These are phyloP conservation scores for Stipa capillata DNA, from an alignment of 176 grass and related monocot genomes.

Conservation along the genomic window DNA sequence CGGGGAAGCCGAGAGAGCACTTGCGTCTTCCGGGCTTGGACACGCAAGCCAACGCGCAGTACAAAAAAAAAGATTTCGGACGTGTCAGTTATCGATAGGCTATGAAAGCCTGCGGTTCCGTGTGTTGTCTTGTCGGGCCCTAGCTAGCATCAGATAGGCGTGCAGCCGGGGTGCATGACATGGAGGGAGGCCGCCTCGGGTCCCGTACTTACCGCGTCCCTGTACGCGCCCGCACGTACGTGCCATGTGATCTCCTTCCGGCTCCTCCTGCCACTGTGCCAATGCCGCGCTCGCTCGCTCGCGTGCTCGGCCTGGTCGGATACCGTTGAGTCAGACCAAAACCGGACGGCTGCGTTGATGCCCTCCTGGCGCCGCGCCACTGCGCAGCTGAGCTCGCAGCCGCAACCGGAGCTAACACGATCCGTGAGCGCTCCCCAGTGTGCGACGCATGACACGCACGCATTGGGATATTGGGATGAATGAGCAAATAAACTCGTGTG, in stretches of 20 bases:
- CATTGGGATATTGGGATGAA: too few relatives aligned
- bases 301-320: slow-evolving; percentile 16
- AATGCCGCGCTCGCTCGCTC: neutral
- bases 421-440: slow-evolving; percentile 16
- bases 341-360: slow-evolving; percentile 16
- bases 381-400: too few relatives aligned
- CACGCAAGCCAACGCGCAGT: neutral
- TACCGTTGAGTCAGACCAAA: neutral
- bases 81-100: slow-evolving; percentile 60
- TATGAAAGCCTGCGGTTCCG: slow-evolving; percentile 41
- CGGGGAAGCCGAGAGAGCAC: neutral
- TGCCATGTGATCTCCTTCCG: neutral
- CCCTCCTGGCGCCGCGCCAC: neutral
- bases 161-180: slow-evolving; percentile 19
- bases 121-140: slow-evolving; percentile 59
- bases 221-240: slow-evolving; percentile 12
- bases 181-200: neutral
- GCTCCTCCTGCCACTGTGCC: neutral
- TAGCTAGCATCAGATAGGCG: slow-evolving; percentile 10
- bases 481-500: too few relatives aligned
- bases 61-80: slow-evolving; percentile 6
- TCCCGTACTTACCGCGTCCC: too few relatives aligned
- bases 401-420: neutral
- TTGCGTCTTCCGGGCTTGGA: neutral
- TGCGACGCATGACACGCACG: neutral